Conservation (phyloP, 2,329 filamentous ascomycete genomes). For the Bipolaris victoriae region DNA sequence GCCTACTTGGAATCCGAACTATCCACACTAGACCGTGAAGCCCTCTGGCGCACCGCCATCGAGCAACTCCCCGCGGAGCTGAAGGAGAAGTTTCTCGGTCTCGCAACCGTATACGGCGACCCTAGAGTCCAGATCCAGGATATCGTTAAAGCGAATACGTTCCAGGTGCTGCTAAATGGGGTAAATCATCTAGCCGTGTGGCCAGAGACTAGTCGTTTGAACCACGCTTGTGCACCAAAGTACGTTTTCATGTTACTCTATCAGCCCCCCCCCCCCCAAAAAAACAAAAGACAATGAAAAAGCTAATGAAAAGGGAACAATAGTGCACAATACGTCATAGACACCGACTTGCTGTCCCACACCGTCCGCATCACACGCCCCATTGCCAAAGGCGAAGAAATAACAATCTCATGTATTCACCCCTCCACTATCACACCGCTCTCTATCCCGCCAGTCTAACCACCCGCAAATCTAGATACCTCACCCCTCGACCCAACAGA, state of each 20-base stretch:
- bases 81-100: conserved; percentile 23
- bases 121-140: conserved; percentile 37
- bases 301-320: neutral
- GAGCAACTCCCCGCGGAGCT: conserved; percentile 31
- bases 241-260: conserved; percentile 16
- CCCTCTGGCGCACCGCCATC: conserved; percentile 35
- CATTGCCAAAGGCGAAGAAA: conserved; percentile 47
- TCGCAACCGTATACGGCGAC: conserved; percentile 39
- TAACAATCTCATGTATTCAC: conserved; percentile 48
- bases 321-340: conserved; percentile 52
- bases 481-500: conserved; percentile 43
- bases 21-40: conserved; percentile 35
- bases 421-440: conserved; percentile 5
- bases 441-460: neutral
- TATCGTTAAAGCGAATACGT: conserved; percentile 46
- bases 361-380: conserved; percentile 47
- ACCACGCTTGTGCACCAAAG: conserved; percentile 51
- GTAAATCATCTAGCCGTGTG: conserved; percentile 45
- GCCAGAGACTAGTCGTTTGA: conserved; percentile 50
- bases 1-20: conserved; percentile 41
- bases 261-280: neutral
- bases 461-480: conserved; percentile 29
- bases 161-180: conserved; percentile 36
- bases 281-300: neutral
- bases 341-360: conserved; percentile 47